These are phyloP conservation scores for Larix sibirica DNA, from an alignment of 83 land plant species.

Conservation along the genomic window DNA sequence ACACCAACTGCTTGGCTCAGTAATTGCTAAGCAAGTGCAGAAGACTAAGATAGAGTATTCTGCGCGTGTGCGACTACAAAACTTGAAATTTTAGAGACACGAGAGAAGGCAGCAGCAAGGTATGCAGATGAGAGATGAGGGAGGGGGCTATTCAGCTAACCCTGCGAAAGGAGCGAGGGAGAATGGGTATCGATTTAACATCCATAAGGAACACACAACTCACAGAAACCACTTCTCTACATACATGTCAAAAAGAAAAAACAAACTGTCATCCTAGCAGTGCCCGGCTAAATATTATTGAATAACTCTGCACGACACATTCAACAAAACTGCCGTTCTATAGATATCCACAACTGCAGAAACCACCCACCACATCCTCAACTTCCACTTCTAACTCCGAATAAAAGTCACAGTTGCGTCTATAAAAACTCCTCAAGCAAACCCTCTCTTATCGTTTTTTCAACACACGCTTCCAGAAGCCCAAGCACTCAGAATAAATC, in stretches of 20 bases:
- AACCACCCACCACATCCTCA: slow-evolving; percentile 51
- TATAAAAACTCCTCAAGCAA: too few relatives aligned
- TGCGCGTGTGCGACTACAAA: background rate
- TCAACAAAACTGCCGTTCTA: slow-evolving; percentile 52
- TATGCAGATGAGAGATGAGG: background rate
- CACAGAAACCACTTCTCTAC: background rate
- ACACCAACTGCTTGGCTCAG: too few relatives aligned
- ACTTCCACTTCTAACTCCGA: background rate
- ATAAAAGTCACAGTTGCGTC: background rate
- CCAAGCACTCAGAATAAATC: too few relatives aligned
- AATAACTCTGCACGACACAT: slow-evolving; percentile 55
- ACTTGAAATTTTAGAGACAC: background rate
- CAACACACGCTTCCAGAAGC: too few relatives aligned
- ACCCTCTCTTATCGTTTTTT: too few relatives aligned
- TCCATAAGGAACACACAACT: slow-evolving; percentile 27
- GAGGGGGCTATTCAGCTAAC: slow-evolving; percentile 29
- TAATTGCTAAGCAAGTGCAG: background rate
- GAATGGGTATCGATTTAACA: slow-evolving; percentile 23
- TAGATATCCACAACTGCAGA: slow-evolving; percentile 42
- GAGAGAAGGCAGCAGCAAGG: background rate
- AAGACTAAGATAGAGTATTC: too few relatives aligned
- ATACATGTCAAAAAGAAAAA: background rate
- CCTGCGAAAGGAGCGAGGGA: slow-evolving; percentile 34
- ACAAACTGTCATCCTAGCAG: background rate
- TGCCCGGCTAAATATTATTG: slow-evolving; percentile 24